Percentiles rank a stretch among this genome's conserved stretches.
Conservation (phyloP, 768 basidiomycete species). For the Pleurotus djamor region DNA sequence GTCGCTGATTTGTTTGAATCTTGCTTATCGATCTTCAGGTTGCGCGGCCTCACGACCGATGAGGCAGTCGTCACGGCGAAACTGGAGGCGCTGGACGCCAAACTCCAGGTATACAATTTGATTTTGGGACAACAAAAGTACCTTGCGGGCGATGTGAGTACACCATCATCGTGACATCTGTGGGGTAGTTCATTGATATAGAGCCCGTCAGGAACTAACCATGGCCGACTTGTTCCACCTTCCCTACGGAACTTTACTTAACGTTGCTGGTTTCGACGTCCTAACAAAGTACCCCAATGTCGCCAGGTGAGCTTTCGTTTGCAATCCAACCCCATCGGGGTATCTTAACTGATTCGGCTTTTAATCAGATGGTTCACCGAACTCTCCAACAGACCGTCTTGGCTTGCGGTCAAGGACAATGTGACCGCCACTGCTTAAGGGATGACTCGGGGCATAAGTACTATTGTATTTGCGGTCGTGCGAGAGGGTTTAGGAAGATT, state of each 20-base stretch:
- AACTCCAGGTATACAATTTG: constrained; percentile 48
- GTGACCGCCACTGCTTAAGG: constrained; percentile 13
- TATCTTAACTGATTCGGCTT: no score
- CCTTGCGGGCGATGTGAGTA: constrained; percentile 52
- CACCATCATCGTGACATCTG: not conserved
- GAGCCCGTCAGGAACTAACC: constrained; percentile 29
- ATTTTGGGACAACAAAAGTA: constrained; percentile 54
- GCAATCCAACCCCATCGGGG: no score
- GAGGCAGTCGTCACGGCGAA: constrained; percentile 21
- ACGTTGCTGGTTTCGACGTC: constrained; percentile 20
- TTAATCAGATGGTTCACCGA: constrained; percentile 48
- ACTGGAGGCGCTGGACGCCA: constrained; percentile 26
- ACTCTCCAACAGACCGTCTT: constrained; percentile 41
- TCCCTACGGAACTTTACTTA: constrained; percentile 29
- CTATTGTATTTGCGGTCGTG: no score
- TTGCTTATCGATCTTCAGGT: constrained; percentile 2
- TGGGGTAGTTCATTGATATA: no score
- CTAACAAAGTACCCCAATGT: constrained; percentile 41
- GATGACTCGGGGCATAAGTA: no score
- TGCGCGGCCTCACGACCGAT: constrained; percentile 9
- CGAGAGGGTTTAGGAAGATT: no score
- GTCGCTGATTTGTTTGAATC: not conserved
- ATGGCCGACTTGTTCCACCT: constrained; percentile 46
- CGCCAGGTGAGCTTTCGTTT: not conserved
- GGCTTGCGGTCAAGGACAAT: constrained; percentile 43